A percentile compares a stretch with the other conserved stretches of the same genome.
Evolutionary conservation across 352 stramenopile genomes (phyloP).

Genomic region (Albugo candida): DNA sequence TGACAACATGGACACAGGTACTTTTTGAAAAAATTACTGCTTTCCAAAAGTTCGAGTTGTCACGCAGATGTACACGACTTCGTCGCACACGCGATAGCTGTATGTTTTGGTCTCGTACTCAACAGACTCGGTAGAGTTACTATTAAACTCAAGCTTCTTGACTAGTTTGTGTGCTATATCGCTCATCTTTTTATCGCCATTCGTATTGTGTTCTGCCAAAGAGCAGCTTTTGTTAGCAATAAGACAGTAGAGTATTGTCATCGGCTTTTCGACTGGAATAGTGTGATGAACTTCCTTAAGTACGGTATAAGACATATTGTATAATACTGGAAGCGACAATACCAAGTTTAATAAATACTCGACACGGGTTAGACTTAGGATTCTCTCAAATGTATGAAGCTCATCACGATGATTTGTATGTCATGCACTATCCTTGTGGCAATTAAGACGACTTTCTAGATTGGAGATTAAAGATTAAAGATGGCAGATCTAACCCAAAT

Average conservation of each 20-base stretch:
- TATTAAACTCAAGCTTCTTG: constrained; percentile 67
- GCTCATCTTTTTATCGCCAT: constrained; percentile 70
- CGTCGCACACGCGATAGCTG: constrained; percentile 70
- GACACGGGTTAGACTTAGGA: too few species aligned
- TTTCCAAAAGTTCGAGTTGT: constrained; percentile 64
- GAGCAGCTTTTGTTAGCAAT: constrained; percentile 65
- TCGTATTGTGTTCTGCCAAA: constrained; percentile 64
- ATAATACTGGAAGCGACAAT: too few species aligned
- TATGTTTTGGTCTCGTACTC: constrained; percentile 67
- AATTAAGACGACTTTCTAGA: too few species aligned
- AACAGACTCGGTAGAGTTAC: constrained; percentile 57
- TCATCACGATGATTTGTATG: too few species aligned
- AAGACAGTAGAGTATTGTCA: constrained; percentile 80
- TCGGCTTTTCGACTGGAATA: constrained; percentile 1
- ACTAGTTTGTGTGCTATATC: constrained; percentile 72
- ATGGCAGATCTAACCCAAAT: too few species aligned
- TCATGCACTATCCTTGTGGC: too few species aligned
- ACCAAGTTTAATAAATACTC: too few species aligned
- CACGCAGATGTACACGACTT: constrained; percentile 72
- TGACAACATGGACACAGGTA: neutral
- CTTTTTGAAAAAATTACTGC: constrained; percentile 15
- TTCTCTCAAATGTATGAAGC: too few species aligned
- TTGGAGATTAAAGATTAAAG: too few species aligned
- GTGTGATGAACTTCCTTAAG: too few species aligned
- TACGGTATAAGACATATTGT: too few species aligned